phyloP scores from a whole-genome alignment of 495 filamentous ascomycete species.

The Chaetomium fimeti region DNA sequence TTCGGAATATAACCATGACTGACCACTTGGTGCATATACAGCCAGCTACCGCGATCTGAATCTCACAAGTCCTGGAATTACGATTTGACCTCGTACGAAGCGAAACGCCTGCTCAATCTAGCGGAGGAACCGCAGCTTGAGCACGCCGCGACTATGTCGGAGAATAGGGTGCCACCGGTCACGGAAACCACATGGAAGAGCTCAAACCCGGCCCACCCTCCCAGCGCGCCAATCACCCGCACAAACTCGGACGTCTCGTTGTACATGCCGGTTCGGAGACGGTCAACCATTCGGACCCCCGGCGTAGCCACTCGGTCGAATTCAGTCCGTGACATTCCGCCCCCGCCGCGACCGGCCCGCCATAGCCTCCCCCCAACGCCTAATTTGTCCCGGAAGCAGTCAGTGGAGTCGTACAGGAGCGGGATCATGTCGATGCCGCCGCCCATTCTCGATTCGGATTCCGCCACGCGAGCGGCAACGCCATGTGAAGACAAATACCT shows the following conservation, averaged over 20 bases:
- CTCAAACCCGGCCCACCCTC: conserved; percentile 38
- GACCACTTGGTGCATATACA: conserved; percentile 21
- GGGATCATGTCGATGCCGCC: conserved; percentile 39
- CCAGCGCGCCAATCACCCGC: conserved; percentile 35
- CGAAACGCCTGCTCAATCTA: conserved; percentile 43
- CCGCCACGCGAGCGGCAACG: conserved; percentile 42
- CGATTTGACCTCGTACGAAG: conserved; percentile 45
- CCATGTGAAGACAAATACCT: conserved; percentile 51
- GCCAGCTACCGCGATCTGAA: conserved; percentile 28
- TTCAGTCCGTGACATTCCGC: conserved; percentile 21
- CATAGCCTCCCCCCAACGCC: conserved; percentile 43
- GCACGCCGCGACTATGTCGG: conserved; percentile 35
- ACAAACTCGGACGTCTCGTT: conserved; percentile 47
- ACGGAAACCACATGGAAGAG: conserved; percentile 40
- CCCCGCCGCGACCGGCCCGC: conserved; percentile 30
- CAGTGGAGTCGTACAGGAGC: conserved; percentile 38
- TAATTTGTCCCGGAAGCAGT: conserved; percentile 35
- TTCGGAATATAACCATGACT: conserved; percentile 10
- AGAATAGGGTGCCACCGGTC: conserved; percentile 37
- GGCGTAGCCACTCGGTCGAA: conserved; percentile 47
- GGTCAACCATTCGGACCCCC: conserved; percentile 48
- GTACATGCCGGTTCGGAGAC: conserved; percentile 49
- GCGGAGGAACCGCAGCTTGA: conserved; percentile 39
- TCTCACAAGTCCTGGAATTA: conserved; percentile 45
- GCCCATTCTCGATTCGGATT: conserved; percentile 26